phyloP scores from a whole-genome alignment of 345 rosid genomes.

The Clausena lansium region DNA sequence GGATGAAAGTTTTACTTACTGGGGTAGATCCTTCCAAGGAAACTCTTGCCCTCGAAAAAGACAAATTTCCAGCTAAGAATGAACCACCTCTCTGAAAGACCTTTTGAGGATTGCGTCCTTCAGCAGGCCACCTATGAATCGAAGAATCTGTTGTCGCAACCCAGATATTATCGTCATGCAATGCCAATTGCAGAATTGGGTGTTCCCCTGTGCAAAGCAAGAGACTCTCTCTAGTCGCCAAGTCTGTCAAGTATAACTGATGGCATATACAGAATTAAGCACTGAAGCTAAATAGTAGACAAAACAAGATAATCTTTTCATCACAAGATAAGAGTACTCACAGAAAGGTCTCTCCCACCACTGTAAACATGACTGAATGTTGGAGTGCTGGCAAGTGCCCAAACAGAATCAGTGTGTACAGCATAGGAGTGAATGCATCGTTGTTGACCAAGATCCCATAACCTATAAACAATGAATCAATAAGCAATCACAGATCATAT shows the following conservation, averaged over 20 bases:
- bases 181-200: slow-evolving; percentile 80
- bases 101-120: slow-evolving; percentile 81
- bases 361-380: slow-evolving; percentile 96
- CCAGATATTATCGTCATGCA: slow-evolving; percentile 95
- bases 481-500: slow-evolving; percentile 27
- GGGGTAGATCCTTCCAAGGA: slow-evolving; percentile 93
- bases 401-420: slow-evolving; percentile 99
- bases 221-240: slow-evolving; percentile 88
- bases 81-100: slow-evolving; percentile 87
- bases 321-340: slow-evolving; percentile 41
- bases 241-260: slow-evolving; percentile 97
- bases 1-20: slow-evolving; percentile 46
- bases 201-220: slow-evolving; percentile 92
- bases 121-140: slow-evolving; percentile 90
- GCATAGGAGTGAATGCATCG: slow-evolving; percentile 99
- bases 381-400: slow-evolving; percentile 99
- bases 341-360: slow-evolving; percentile 98
- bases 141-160: slow-evolving; percentile 92
- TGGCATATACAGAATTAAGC: slow-evolving; percentile 20
- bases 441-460: slow-evolving; percentile 99
- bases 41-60: slow-evolving; percentile 93
- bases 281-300: slow-evolving; percentile 6
- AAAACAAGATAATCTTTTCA: slow-evolving; percentile 1
- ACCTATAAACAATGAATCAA: slow-evolving; percentile 39
- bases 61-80: slow-evolving; percentile 94